Evolutionary conservation across 2,329 filamentous ascomycete species (phyloP), one percentile per base, ranked within the genome.

Genomic region (Nothomitra cinnamomea): DNA sequence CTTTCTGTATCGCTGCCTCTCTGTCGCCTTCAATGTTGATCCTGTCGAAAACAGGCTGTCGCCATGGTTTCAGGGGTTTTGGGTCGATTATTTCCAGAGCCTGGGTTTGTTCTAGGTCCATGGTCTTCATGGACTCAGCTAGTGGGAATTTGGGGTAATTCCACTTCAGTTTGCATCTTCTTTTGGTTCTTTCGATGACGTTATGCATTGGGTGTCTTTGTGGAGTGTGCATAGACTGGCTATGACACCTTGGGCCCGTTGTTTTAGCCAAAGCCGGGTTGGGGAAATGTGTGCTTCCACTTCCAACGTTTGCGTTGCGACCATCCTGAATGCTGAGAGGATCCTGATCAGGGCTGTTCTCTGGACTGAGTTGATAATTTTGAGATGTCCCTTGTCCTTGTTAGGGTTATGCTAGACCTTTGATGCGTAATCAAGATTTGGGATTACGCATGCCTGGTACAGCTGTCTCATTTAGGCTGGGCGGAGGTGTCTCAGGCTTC

Each of bases 341-440:
- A 60, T 56, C 2, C 58, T 56, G 47, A 61, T 56, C 2, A 62
- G 53, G 5, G 56, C 35, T 19, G 55, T 54, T 51, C 59, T 56
- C 45, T 62, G 58, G 2, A 62, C 59, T 17, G 56, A 60, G 52
- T 54, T 54, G 5, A 62, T 53, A 10, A 54, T 49, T 28, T 57
- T 53, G 1, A 62, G 56, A 36, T 62, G 55, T 3, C 49, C 56
- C 22, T 61, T 62, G 25, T 60, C 59, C 43, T 55, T 56, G 5
- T 56, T 53, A 24, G 56, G 61, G 45, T 61, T 58, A 32, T 61
- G 58, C 59, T 52, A 63, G 32, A 61, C 56, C 1, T 56, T 59
- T 1, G 58, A 62, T 38, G 57, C 60, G 25, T 62, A 62, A 51
- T 63, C 60, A 10, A 62, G 21, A 10, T 58, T 53, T 17, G 58